phyloP scores from a whole-genome alignment of 495 filamentous ascomycete species.

The Daldinia concentrica region DNA sequence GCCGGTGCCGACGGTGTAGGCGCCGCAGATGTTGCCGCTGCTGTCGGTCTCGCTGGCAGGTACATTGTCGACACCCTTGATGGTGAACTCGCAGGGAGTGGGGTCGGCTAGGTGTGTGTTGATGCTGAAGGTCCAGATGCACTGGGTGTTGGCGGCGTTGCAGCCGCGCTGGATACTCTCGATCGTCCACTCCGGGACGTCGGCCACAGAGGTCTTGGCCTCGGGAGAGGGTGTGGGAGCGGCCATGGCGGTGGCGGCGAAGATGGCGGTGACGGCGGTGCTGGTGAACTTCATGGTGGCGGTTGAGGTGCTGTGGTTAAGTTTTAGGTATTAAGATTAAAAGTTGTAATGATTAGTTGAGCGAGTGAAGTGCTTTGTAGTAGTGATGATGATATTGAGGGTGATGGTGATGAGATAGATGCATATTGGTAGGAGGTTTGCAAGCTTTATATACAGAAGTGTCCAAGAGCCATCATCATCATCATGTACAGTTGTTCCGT shows the following conservation, averaged over 20 bases:
- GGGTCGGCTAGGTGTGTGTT: slow-evolving; percentile 43
- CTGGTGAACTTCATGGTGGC: slow-evolving; percentile 55
- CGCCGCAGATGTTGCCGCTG: slow-evolving; percentile 48
- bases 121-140: slow-evolving; percentile 57
- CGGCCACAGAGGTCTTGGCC: slow-evolving; percentile 46
- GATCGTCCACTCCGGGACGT: slow-evolving; percentile 49
- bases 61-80: slow-evolving; percentile 32
- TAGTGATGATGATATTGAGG: slow-evolving; percentile 8
- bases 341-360: slow-evolving; percentile 14
- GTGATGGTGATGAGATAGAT: slow-evolving; percentile 14
- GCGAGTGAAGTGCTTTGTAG: slow-evolving; percentile 16
- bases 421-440: slow-evolving; percentile 11
- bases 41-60: slow-evolving; percentile 51
- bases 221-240: slow-evolving; percentile 29
- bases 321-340: background rate
- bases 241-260: slow-evolving; percentile 51
- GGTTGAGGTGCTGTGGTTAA: slow-evolving; percentile 12
- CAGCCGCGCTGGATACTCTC: slow-evolving; percentile 54
- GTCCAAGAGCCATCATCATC: slow-evolving; percentile 18
- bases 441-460: slow-evolving; percentile 24
- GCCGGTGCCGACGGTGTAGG: slow-evolving; percentile 53
- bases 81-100: slow-evolving; percentile 49
- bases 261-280: slow-evolving; percentile 45
- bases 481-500: slow-evolving; percentile 7
- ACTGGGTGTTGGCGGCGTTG: slow-evolving; percentile 51